Conservation (phyloP, 2,329 filamentous ascomycete species). For the Geoglossum cookeanum region DNA sequence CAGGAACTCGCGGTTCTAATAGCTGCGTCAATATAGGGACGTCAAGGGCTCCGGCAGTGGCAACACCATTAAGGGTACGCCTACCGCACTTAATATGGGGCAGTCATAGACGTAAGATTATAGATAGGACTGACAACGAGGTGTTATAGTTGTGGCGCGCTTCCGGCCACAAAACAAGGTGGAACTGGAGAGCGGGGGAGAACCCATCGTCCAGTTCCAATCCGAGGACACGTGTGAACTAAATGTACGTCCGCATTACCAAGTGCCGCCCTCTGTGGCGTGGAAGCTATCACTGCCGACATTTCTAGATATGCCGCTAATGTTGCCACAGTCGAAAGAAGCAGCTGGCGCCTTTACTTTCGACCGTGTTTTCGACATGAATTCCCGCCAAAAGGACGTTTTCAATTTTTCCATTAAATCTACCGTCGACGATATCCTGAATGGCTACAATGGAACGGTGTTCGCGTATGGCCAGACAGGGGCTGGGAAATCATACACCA, state of each 20-base stretch:
- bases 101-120: neutral
- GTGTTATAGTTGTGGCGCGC: conserved; percentile 69
- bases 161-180: conserved; percentile 95
- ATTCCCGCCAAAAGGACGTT: conserved; percentile 74
- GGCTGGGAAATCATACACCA: conserved; percentile 96
- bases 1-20: conserved; percentile 7
- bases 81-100: conserved; percentile 4
- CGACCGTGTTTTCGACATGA: conserved; percentile 93
- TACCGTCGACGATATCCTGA: conserved; percentile 94
- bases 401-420: conserved; percentile 95
- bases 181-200: conserved; percentile 75
- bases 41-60: conserved; percentile 15
- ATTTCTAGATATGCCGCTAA: conserved; percentile 6
- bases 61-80: conserved; percentile 35
- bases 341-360: conserved; percentile 80
- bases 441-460: conserved; percentile 97
- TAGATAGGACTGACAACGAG: conserved; percentile 36
- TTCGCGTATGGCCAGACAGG: conserved; percentile 98
- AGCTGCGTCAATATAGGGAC: conserved; percentile 10
- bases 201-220: conserved; percentile 79
- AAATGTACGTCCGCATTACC: conserved; percentile 41
- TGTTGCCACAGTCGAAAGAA: conserved; percentile 49
- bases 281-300: neutral
- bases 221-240: conserved; percentile 75
- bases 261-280: neutral